Percentiles rank a stretch among this genome's conserved stretches.
Conservation (phyloP, 2,329 filamentous ascomycete species). For the Pseudogymnoascus sp. region DNA sequence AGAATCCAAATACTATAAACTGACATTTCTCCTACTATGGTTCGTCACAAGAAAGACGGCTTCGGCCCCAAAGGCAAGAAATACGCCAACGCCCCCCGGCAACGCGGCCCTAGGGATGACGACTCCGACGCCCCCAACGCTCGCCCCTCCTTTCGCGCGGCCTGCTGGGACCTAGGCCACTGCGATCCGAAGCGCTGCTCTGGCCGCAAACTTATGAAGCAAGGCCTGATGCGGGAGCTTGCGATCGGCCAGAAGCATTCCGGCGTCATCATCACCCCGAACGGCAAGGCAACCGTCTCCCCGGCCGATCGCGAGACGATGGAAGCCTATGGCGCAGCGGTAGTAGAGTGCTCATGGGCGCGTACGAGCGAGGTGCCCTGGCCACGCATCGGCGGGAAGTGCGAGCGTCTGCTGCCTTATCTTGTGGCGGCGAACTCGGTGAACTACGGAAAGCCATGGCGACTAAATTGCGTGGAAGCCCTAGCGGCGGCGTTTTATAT, state of each 20-base stretch:
- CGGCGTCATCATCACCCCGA: slow-evolving; percentile 90
- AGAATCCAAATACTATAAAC: not conserved
- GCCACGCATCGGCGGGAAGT: slow-evolving; percentile 83
- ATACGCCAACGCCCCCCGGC: slow-evolving; percentile 48
- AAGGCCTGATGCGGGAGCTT: slow-evolving; percentile 88
- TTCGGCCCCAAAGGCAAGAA: slow-evolving; percentile 60
- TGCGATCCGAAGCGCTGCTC: slow-evolving; percentile 96
- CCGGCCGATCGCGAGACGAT: slow-evolving; percentile 74
- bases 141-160: slow-evolving; percentile 69
- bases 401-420: slow-evolving; percentile 83
- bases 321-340: slow-evolving; percentile 83
- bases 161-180: slow-evolving; percentile 96
- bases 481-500: slow-evolving; percentile 89
- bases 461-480: slow-evolving; percentile 91
- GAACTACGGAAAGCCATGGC: slow-evolving; percentile 94
- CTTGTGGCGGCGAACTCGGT: slow-evolving; percentile 93
- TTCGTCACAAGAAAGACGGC: slow-evolving; percentile 91
- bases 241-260: slow-evolving; percentile 84
- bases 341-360: slow-evolving; percentile 97
- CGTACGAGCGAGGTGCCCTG: slow-evolving; percentile 86
- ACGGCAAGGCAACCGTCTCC: slow-evolving; percentile 77
- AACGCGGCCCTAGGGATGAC: slow-evolving; percentile 41
- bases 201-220: slow-evolving; percentile 84
- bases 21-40: slow-evolving; percentile 48
- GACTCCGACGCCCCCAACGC: slow-evolving; percentile 31